phyloP scores from a whole-genome alignment of 352 stramenopile species.

The Pythium sukuiense region DNA sequence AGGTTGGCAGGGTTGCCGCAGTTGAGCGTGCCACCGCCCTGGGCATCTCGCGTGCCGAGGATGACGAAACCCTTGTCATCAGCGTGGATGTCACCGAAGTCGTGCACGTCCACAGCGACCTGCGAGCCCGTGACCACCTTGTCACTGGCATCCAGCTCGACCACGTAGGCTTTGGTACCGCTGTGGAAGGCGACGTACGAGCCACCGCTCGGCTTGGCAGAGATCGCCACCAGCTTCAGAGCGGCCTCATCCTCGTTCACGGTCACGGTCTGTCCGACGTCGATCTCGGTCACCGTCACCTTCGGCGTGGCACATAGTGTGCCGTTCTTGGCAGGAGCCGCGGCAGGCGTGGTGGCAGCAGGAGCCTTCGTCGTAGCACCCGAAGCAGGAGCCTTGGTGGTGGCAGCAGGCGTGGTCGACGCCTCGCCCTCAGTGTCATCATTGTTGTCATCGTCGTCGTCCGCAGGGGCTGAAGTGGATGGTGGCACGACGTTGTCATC shows the following conservation, averaged over 20 bases:
- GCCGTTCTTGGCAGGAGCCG: conserved; percentile 20
- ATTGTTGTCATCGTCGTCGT: conserved; percentile 6
- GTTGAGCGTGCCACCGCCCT: conserved; percentile 58
- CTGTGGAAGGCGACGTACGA: conserved; percentile 56
- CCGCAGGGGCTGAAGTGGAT: neutral
- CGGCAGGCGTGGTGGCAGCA: conserved; percentile 9
- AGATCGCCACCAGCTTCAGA: conserved; percentile 50
- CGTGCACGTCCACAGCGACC: conserved; percentile 39
- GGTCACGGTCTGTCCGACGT: conserved; percentile 36
- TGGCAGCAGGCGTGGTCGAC: neutral
- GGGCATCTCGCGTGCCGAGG: conserved; percentile 44
- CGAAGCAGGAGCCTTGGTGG: neutral
- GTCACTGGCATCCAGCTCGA: conserved; percentile 49
- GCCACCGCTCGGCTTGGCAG: conserved; percentile 42
- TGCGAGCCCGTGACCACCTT: conserved; percentile 39
- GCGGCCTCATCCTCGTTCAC: conserved; percentile 51
- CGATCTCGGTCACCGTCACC: conserved; percentile 41
- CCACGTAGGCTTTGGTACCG: conserved; percentile 42
- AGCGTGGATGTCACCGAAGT: conserved; percentile 60
- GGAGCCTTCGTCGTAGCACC: conserved; percentile 4
- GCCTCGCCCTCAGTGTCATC: neutral
- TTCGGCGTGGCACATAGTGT: conserved; percentile 47
- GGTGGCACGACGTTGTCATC: neutral
- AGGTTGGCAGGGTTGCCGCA: conserved; percentile 58
- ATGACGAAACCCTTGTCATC: conserved; percentile 58